Conservation (phyloP, 768 basidiomycete species). For the Rhodotorula graminis region DNA sequence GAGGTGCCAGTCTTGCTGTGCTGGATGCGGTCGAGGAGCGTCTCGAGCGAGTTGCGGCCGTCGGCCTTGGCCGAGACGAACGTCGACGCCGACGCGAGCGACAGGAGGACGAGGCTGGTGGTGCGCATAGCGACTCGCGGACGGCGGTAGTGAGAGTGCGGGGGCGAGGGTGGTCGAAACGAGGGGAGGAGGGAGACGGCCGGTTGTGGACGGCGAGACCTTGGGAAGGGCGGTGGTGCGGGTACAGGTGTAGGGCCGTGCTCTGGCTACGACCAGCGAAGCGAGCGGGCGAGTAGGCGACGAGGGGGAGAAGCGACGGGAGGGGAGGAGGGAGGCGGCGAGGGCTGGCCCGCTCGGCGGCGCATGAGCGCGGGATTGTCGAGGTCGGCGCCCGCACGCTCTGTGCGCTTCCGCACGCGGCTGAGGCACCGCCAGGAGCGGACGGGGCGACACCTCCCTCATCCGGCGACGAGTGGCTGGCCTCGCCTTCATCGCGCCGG, state of each 20-base stretch:
- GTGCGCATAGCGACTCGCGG: constrained; percentile 15
- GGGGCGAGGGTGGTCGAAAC: not conserved
- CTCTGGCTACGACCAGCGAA: not conserved
- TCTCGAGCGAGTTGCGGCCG: constrained; percentile 22
- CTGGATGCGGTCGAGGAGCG: constrained; percentile 26
- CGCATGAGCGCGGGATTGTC: not conserved
- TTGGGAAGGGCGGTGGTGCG: not conserved
- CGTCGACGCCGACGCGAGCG: constrained; percentile 11
- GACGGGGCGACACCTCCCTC: not conserved
- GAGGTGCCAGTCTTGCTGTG: not conserved
- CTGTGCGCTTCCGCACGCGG: not conserved
- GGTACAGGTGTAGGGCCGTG: not conserved
- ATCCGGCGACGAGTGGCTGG: not conserved
- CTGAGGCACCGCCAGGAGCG: not conserved
- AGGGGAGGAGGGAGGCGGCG: not conserved
- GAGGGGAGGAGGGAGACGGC: not conserved
- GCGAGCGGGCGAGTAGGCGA: not conserved
- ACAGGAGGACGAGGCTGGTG: constrained; percentile 1
- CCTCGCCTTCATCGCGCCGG: too few relatives aligned
- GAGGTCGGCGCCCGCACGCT: too few relatives aligned
- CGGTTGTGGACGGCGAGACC: constrained; percentile 38
- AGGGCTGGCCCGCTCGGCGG: not conserved
- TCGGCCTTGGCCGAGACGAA: constrained; percentile 4
- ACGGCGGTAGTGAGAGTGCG: too few relatives aligned
- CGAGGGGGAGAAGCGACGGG: too few relatives aligned